These are phyloP conservation scores for Remersonia thermophila DNA, from an alignment of 2,329 filamentous ascomycete genomes.

Conservation along the genomic window DNA sequence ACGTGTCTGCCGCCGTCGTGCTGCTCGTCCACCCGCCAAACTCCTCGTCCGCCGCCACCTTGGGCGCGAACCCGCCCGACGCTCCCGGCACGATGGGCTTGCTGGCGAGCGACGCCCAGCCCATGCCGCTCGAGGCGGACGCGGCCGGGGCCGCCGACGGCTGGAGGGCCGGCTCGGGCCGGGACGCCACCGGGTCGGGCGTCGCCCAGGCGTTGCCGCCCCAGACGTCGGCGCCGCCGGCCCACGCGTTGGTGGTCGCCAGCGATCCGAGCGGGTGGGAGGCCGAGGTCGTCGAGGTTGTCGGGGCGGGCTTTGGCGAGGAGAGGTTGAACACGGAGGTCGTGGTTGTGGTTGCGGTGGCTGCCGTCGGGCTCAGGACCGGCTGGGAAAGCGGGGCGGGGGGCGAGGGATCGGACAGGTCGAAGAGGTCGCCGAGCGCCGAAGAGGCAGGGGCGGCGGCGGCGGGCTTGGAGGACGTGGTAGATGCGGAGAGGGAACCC, in stretches of 20 bases:
- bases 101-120: slow-evolving; percentile 46
- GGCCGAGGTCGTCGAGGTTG: slow-evolving; percentile 28
- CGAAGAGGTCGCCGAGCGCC: slow-evolving; percentile 69
- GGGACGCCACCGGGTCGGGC: slow-evolving; percentile 31
- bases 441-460: slow-evolving; percentile 36
- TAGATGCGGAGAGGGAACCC: slow-evolving; percentile 48
- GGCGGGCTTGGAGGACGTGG: slow-evolving; percentile 22
- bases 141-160: slow-evolving; percentile 21
- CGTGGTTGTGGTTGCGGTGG: slow-evolving; percentile 28
- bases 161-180: slow-evolving; percentile 30
- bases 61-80: slow-evolving; percentile 56
- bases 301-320: slow-evolving; percentile 32
- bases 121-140: slow-evolving; percentile 40
- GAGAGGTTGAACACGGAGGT: slow-evolving; percentile 78
- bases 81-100: slow-evolving; percentile 50
- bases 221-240: slow-evolving; percentile 59
- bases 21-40: slow-evolving; percentile 90
- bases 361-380: slow-evolving; percentile 26
- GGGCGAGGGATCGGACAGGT: slow-evolving; percentile 45
- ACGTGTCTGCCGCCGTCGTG: slow-evolving; percentile 29
- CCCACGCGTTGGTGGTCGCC: slow-evolving; percentile 26
- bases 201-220: slow-evolving; percentile 69
- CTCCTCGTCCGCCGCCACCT: slow-evolving; percentile 80
- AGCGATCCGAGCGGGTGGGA: slow-evolving; percentile 27
- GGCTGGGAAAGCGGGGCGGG: slow-evolving; percentile 32